A percentile compares a stretch with the other conserved stretches of the same genome.
Evolutionary conservation across 192 early-diverging fungal genomes (phyloP).

Genomic region (Dimargaris verticillata): DNA sequence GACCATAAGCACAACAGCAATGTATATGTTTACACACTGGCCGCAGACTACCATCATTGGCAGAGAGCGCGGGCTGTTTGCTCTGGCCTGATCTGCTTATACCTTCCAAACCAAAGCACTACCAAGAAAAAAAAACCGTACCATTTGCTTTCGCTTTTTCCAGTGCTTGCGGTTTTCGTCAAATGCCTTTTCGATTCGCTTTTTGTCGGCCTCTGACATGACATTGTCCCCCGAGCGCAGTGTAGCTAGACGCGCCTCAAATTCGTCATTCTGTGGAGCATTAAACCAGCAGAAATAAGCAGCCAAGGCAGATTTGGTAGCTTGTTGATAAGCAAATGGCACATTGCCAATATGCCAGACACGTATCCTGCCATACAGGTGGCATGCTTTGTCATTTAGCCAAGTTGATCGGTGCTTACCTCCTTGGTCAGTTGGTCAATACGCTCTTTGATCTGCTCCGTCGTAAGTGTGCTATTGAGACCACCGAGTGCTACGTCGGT

Average conservation of each 20-base stretch:
- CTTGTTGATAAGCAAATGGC: no score
- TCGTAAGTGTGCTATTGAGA: not conserved
- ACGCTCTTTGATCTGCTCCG: not conserved
- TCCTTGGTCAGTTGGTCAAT: not conserved
- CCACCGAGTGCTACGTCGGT: not conserved
- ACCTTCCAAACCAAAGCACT: not conserved
- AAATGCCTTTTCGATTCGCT: constrained; percentile 14
- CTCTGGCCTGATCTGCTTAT: not conserved
- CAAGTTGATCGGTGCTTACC: not conserved
- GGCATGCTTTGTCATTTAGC: no score
- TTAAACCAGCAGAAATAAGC: no score
- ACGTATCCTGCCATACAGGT: no score
- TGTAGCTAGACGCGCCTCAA: constrained; percentile 7
- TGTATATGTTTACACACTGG: not conserved
- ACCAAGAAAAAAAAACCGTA: not conserved
- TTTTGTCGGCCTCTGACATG: constrained; percentile 18
- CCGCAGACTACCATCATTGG: not conserved
- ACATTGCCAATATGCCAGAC: no score
- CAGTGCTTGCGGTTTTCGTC: constrained; percentile 22
- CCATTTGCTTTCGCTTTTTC: constrained; percentile 22
- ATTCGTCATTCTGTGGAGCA: not conserved
- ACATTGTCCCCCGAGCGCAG: constrained; percentile 15
- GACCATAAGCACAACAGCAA: not conserved
- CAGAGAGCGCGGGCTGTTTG: not conserved
- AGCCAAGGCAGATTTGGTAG: no score